These are phyloP conservation scores for Nymphaea thermarum DNA, from an alignment of 164 flowering plant genomes.

Conservation along the genomic window DNA sequence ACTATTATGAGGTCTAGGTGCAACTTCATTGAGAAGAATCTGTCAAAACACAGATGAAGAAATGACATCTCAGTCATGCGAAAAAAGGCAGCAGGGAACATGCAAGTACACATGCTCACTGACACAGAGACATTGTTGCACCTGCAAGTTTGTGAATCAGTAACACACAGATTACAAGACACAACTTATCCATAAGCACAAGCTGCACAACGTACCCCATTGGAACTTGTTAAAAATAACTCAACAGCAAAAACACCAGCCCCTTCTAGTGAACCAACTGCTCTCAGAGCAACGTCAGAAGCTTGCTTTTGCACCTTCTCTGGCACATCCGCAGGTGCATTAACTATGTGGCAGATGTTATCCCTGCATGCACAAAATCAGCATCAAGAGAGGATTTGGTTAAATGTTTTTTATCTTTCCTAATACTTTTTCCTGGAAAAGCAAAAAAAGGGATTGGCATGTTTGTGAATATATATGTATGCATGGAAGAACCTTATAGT, in stretches of 20 bases:
- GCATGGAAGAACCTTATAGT: no score
- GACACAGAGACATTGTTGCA: neutral
- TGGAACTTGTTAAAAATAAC: constrained; percentile 74
- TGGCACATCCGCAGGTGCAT: constrained; percentile 81
- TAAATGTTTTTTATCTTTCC: no score
- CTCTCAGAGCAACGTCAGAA: constrained; percentile 62
- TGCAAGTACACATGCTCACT: neutral
- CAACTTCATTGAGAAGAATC: constrained; percentile 93
- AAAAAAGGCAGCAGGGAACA: neutral
- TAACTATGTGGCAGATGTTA: constrained; percentile 86
- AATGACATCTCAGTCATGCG: neutral
- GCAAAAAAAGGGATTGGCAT: no score
- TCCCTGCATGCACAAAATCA: constrained; percentile 33
- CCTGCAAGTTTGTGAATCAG: neutral
- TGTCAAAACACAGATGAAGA: constrained; percentile 10
- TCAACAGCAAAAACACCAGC: constrained; percentile 98
- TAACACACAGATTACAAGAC: neutral
- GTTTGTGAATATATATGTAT: no score
- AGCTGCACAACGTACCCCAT: constrained; percentile 29
- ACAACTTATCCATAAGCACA: neutral
- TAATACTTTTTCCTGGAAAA: no score
- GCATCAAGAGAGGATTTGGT: neutral
- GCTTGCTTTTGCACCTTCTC: constrained; percentile 64
- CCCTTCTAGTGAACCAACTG: constrained; percentile 87
- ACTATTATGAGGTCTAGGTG: constrained; percentile 98